These are phyloP conservation scores for Pleurotus cornucopiae DNA, from an alignment of 768 basidiomycete species.

Conservation along the genomic window DNA sequence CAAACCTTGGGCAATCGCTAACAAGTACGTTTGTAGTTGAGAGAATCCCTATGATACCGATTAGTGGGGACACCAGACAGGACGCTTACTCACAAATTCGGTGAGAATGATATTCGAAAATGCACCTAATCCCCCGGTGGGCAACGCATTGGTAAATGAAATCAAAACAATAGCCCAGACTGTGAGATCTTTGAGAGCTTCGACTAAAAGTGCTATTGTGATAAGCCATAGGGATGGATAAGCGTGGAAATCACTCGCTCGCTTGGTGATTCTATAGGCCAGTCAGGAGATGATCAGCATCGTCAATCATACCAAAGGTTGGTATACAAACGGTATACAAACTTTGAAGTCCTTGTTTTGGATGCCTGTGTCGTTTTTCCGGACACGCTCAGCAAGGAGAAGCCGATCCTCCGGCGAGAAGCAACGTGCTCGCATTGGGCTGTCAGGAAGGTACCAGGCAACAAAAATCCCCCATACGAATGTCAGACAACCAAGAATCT, in stretches of 20 bases:
- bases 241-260: constrained; percentile 15
- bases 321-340: constrained; percentile 16
- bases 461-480: constrained; percentile 46
- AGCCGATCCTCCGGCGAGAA: constrained; percentile 43
- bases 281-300: too few relatives aligned
- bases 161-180: constrained; percentile 43
- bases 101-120: constrained; percentile 52
- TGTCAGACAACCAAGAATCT: constrained; percentile 41
- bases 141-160: constrained; percentile 44
- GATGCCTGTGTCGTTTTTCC: constrained; percentile 49
- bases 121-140: constrained; percentile 43
- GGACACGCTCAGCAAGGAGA: constrained; percentile 44
- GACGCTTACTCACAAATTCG: constrained; percentile 28
- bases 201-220: constrained; percentile 19
- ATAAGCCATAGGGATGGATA: not conserved
- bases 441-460: constrained; percentile 46
- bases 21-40: constrained; percentile 44
- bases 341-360: constrained; percentile 48
- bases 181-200: constrained; percentile 40
- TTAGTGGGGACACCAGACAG: not conserved
- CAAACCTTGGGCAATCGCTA: constrained; percentile 41
- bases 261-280: constrained; percentile 17
- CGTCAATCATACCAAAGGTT: too few relatives aligned
- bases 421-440: constrained; percentile 43
- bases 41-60: constrained; percentile 34